Evolutionary conservation across 1,284 basidiomycete species (phyloP).

Genomic region (Cutaneotrichosporon dermatis): DNA sequence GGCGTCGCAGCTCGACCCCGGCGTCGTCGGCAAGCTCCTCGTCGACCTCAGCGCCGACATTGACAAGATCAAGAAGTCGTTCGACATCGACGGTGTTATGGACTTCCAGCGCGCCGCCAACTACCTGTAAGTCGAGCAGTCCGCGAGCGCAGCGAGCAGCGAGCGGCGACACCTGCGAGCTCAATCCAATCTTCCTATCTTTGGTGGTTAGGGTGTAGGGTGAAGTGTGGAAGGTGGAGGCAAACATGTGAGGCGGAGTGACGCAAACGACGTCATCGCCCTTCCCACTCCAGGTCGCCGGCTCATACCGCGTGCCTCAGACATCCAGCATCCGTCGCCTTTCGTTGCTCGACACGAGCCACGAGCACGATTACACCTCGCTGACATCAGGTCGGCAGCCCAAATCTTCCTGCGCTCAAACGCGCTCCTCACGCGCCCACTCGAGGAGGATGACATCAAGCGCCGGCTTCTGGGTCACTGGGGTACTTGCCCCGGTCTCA

Average conservation of each 20-base stretch:
- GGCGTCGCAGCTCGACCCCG: constrained; percentile 39
- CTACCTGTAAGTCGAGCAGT: constrained; percentile 36
- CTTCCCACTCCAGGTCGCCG: too few relatives aligned
- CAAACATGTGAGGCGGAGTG: too few relatives aligned
- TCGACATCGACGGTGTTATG: constrained; percentile 48
- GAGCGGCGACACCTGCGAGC: too few relatives aligned
- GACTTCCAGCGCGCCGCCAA: constrained; percentile 48
- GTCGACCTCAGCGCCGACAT: constrained; percentile 45
- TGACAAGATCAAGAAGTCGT: constrained; percentile 7
- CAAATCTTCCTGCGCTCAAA: constrained; percentile 75
- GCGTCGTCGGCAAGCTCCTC: constrained; percentile 42
- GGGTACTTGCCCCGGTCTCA: constrained; percentile 59
- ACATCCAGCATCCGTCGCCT: too few relatives aligned
- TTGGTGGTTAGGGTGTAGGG: too few relatives aligned
- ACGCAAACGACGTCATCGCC: too few relatives aligned
- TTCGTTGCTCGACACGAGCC: too few relatives aligned
- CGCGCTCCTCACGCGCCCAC: constrained; percentile 60
- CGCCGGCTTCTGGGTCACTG: constrained; percentile 62
- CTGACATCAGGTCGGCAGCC: constrained; percentile 30
- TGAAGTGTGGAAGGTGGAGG: too few relatives aligned
- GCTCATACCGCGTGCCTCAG: too few relatives aligned
- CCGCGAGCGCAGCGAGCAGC: too few relatives aligned
- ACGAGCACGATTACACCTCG: background rate
- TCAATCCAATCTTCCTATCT: too few relatives aligned
- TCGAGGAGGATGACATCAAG: constrained; percentile 68